Conservation (phyloP, 2,329 filamentous ascomycete genomes). For the Fusarium succisae region DNA sequence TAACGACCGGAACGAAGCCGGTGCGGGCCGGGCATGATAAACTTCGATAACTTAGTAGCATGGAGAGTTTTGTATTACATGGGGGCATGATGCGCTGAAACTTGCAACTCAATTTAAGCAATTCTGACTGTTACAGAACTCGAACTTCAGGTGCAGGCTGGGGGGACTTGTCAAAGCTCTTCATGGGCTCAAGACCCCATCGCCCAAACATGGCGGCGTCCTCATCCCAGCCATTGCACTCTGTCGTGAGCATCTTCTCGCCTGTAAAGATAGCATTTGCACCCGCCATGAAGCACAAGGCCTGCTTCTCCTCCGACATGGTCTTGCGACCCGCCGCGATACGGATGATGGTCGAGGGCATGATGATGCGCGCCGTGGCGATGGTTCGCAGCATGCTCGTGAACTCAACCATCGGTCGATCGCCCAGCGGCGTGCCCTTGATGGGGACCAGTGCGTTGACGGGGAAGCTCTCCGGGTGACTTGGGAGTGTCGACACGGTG, state of each 20-base stretch:
- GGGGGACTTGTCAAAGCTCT: conserved; percentile 55
- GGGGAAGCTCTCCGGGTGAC: conserved; percentile 89
- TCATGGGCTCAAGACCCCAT: conserved; percentile 86
- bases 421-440: conserved; percentile 85
- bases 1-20: conserved; percentile 20
- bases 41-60: background rate
- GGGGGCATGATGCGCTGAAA: background rate
- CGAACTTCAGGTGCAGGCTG: conserved; percentile 39
- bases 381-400: conserved; percentile 83
- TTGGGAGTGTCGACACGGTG: conserved; percentile 81
- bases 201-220: conserved; percentile 84
- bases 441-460: conserved; percentile 93
- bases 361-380: conserved; percentile 82
- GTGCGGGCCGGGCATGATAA: conserved; percentile 8
- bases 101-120: background rate
- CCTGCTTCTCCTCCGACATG: conserved; percentile 88
- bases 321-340: conserved; percentile 86
- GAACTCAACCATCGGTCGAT: conserved; percentile 77
- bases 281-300: conserved; percentile 87
- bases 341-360: conserved; percentile 87
- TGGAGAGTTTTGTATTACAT: background rate
- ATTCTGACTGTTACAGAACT: conserved; percentile 29
- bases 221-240: conserved; percentile 91
- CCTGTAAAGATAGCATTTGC: conserved; percentile 96
- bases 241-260: conserved; percentile 94